phyloP scores from a whole-genome alignment of 768 basidiomycete genomes.

The Leccinum boreale region DNA sequence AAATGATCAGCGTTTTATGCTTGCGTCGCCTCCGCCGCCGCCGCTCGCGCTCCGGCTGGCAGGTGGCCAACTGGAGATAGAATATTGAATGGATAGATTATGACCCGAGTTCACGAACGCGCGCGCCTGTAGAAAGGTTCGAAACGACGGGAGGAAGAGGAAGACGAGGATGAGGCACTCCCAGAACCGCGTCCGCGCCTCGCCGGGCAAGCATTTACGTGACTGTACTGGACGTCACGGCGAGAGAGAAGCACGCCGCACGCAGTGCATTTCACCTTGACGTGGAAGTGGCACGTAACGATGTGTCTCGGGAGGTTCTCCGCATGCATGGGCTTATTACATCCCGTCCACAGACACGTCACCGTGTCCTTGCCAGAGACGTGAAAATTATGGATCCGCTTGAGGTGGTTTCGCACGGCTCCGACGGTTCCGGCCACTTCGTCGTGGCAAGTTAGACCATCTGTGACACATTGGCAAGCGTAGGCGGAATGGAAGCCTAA shows the following conservation, averaged over 20 bases:
- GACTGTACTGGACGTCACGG: conserved; percentile 15
- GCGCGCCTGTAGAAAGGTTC: not conserved
- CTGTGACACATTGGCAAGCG: conserved; percentile 3
- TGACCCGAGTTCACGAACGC: not conserved
- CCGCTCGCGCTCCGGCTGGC: not conserved
- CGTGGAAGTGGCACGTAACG: conserved; percentile 10
- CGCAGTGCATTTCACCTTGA: conserved; percentile 4
- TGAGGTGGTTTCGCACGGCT: conserved; percentile 18
- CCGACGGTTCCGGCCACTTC: not conserved
- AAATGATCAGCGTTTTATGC: not conserved
- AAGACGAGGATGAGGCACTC: not conserved
- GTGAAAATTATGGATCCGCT: conserved; percentile 2
- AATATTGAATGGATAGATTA: not conserved
- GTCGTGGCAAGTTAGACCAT: conserved; percentile 1
- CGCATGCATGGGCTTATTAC: conserved; percentile 2
- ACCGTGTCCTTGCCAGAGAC: conserved; percentile 1
- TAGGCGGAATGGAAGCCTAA: not conserved
- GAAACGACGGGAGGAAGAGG: not conserved
- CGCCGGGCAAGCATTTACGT: conserved; percentile 11
- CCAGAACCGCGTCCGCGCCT: not conserved
- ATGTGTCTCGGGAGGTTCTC: conserved; percentile 23
- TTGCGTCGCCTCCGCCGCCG: not conserved
- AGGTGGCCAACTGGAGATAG: not conserved
- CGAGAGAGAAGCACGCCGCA: conserved; percentile 21
- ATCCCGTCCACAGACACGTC: conserved; percentile 12